phyloP scores from a whole-genome alignment of 345 rosid species.

The Camelina laxa region DNA sequence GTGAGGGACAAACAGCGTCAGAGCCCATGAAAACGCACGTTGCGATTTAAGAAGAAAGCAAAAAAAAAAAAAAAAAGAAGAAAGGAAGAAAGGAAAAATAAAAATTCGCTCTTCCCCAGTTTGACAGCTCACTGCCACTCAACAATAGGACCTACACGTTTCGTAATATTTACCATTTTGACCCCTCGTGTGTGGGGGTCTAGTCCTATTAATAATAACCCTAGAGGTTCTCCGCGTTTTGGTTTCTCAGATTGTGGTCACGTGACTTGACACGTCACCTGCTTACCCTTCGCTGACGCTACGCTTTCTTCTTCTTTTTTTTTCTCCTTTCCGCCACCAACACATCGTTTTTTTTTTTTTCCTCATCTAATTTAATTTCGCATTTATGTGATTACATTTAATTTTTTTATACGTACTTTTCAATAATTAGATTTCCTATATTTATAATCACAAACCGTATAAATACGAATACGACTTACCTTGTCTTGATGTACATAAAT shows the following conservation, averaged over 20 bases:
- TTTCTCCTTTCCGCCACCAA: not conserved
- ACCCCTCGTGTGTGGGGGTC: slow-evolving; percentile 26
- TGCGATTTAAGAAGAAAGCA: slow-evolving; percentile 23
- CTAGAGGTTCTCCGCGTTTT: slow-evolving; percentile 50
- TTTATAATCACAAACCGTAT: not conserved
- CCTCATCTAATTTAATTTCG: not conserved
- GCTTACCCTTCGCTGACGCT: slow-evolving; percentile 43
- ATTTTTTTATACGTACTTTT: not conserved
- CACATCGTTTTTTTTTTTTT: not conserved
- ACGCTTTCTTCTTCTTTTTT: slow-evolving; percentile 14
- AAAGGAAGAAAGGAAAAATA: not conserved
- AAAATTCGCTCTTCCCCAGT: slow-evolving; percentile 37
- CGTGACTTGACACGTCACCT: slow-evolving; percentile 45
- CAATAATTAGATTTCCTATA: not conserved
- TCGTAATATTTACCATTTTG: slow-evolving; percentile 30
- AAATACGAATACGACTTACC: not conserved
- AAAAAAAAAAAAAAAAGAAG: not conserved
- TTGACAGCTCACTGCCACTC: slow-evolving; percentile 49
- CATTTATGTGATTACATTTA: slow-evolving; percentile 3
- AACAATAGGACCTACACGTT: slow-evolving; percentile 35
- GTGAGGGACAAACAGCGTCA: slow-evolving; percentile 45
- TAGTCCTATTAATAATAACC: slow-evolving; percentile 5
- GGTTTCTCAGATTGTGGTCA: slow-evolving; percentile 39
- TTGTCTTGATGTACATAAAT: not conserved
- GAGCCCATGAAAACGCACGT: slow-evolving; percentile 50